Conservation (phyloP, 345 rosid species). For the Citropsis articulata region DNA sequence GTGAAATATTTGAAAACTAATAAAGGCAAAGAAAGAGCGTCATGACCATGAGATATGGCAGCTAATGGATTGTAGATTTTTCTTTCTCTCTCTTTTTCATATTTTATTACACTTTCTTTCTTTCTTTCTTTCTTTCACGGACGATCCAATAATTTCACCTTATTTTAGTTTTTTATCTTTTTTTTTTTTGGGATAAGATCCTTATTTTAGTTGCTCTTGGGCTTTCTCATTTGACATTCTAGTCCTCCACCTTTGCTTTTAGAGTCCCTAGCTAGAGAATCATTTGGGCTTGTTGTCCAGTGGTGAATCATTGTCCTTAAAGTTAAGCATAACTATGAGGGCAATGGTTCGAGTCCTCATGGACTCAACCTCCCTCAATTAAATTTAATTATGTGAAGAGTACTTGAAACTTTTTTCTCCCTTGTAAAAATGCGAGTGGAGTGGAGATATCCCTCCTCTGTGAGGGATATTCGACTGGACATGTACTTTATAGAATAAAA, state of each 20-base stretch:
- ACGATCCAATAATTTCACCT: slow-evolving; percentile 16
- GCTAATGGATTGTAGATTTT: slow-evolving; percentile 18
- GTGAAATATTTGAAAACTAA: slow-evolving; percentile 34
- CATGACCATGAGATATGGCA: slow-evolving; percentile 42
- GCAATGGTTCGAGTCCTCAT: no score
- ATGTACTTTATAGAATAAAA: no score
- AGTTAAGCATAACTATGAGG: no score
- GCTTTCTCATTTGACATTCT: slow-evolving; percentile 9
- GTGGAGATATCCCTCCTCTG: no score
- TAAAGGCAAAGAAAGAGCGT: slow-evolving; percentile 32
- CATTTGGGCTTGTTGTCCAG: no score
- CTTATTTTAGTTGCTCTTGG: slow-evolving; percentile 8
- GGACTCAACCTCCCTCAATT: no score
- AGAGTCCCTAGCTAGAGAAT: neutral
- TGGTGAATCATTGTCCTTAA: no score
- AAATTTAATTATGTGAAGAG: no score
- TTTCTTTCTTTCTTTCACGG: slow-evolving; percentile 18
- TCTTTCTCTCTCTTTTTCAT: neutral
- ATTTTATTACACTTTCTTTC: slow-evolving; percentile 18
- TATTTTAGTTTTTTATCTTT: neutral
- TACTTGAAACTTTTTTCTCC: no score
- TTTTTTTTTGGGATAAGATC: neutral
- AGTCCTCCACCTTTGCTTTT: slow-evolving; percentile 1
- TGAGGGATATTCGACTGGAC: no score
- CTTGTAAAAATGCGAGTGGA: no score